Percentiles rank a stretch among this genome's conserved stretches.
These are phyloP conservation scores for Suillus clintonianus DNA, from an alignment of 768 basidiomycete species.

Conservation along the genomic window DNA sequence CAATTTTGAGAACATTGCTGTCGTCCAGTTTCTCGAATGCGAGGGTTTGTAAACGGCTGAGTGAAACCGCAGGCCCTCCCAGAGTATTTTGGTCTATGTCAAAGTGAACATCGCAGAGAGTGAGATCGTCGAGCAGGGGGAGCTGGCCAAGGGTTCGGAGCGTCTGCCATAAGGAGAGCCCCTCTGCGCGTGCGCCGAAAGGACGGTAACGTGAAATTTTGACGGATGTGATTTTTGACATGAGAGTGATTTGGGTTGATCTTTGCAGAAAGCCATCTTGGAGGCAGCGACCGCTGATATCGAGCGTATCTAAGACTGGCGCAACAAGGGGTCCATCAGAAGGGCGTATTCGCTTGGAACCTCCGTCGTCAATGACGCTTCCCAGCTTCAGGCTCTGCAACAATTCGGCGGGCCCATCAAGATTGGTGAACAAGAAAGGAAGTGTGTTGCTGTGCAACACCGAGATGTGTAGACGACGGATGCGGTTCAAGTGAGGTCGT, in stretches of 20 bases:
- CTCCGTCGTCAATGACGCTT: neutral
- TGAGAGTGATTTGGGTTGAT: neutral
- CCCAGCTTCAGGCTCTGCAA: neutral
- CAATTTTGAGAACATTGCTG: neutral
- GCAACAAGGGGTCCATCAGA: neutral
- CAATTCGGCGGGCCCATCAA: neutral
- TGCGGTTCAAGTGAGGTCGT: neutral
- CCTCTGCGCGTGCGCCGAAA: neutral
- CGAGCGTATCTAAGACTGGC: neutral
- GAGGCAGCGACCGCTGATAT: neutral
- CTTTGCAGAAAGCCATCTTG: neutral
- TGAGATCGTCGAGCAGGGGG: neutral
- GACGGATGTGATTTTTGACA: neutral
- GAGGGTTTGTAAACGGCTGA: neutral
- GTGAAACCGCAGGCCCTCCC: neutral
- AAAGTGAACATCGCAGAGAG: neutral
- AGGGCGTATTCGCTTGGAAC: neutral
- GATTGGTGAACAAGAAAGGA: slow-evolving; percentile 1
- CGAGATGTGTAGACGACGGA: neutral
- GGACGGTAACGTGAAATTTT: neutral
- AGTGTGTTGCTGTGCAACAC: slow-evolving; percentile 2
- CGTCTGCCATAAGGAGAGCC: neutral
- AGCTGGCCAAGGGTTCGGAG: neutral
- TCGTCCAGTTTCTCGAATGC: slow-evolving; percentile 3
- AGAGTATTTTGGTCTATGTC: neutral